Conservation (phyloP, 257 asterid genomes). For the Rauvolfia tetraphylla region DNA sequence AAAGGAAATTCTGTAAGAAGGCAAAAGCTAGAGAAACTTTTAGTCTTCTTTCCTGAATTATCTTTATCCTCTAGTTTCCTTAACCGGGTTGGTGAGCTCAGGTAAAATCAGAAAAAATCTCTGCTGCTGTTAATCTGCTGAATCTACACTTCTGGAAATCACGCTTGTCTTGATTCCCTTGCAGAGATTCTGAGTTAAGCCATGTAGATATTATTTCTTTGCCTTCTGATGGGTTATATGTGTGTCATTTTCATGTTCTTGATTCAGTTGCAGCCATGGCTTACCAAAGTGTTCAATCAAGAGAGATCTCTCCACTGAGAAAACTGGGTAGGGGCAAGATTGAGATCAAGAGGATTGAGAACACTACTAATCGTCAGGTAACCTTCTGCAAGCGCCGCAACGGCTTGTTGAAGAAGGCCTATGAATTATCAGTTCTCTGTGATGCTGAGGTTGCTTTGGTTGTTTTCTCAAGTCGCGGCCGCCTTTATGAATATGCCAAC, state of each 20-base stretch:
- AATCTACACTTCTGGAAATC: no score
- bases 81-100: conserved; percentile 23
- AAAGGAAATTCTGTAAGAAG: conserved; percentile 21
- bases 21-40: conserved; percentile 22
- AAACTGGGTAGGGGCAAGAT: conserved; percentile 80
- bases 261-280: conserved; percentile 45
- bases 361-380: conserved; percentile 94
- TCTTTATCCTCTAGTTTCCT: conserved; percentile 21
- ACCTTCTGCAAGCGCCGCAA: conserved; percentile 94
- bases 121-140: no score
- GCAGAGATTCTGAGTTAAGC: neutral
- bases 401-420: conserved; percentile 85
- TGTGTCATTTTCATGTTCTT: neutral
- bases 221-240: no score
- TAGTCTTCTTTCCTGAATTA: conserved; percentile 18
- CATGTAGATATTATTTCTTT: neutral
- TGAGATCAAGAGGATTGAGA: conserved; percentile 92
- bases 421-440: conserved; percentile 88
- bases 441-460: conserved; percentile 93
- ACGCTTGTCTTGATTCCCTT: neutral
- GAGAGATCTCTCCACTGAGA: conserved; percentile 66
- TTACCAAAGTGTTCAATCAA: conserved; percentile 52
- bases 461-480: conserved; percentile 90
- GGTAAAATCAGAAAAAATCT: no score
- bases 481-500: conserved; percentile 89